Evolutionary conservation across 2,329 filamentous ascomycete species (phyloP).

Genomic region (Trichoderma sp.): DNA sequence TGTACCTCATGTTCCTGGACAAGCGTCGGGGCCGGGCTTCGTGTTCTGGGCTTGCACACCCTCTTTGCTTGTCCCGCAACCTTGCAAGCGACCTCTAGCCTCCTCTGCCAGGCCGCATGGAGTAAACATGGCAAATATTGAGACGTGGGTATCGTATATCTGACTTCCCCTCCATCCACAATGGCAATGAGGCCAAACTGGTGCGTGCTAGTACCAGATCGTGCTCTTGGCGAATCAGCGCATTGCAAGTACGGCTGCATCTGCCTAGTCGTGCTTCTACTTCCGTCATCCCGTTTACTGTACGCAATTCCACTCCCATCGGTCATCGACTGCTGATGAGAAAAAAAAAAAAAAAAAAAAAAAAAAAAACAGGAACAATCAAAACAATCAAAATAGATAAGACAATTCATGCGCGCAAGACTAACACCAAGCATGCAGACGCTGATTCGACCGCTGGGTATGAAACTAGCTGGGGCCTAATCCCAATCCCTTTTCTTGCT

Average conservation of each 20-base stretch:
- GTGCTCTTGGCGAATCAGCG: background rate
- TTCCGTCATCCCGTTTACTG: background rate
- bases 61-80: background rate
- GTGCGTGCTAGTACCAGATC: background rate
- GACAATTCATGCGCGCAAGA: background rate
- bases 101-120: constrained; percentile 1
- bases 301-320: background rate
- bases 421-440: constrained; percentile 3
- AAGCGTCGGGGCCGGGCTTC: constrained; percentile 14
- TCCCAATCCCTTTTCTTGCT: background rate
- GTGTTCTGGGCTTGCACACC: constrained; percentile 15
- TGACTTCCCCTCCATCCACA: constrained; percentile 1
- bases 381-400: background rate
- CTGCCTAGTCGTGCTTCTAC: background rate
- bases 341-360: background rate
- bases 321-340: background rate
- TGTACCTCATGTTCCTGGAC: constrained; percentile 19
- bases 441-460: background rate
- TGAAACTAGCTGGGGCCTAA: background rate
- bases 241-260: background rate
- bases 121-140: background rate
- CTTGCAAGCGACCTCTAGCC: constrained; percentile 15
- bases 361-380: background rate
- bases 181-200: too few species aligned
- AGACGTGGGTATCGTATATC: background rate